Evolutionary conservation across 1,284 basidiomycete genomes (phyloP).

Genomic region (Heterobasidion irregulare): DNA sequence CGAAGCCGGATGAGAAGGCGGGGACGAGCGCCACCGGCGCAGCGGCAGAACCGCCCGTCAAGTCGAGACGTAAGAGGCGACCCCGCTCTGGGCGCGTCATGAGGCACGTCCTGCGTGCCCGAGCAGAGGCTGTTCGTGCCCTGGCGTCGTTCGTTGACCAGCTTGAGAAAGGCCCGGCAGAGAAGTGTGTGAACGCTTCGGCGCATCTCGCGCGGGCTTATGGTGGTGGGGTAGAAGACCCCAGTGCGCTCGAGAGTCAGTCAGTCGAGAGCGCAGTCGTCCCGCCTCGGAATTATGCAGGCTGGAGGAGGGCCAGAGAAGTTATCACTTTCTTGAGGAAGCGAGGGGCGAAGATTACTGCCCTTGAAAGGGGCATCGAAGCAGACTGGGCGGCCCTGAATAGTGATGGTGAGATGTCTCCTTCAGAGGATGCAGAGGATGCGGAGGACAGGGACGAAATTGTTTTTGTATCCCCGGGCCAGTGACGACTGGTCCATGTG

Average conservation of each 20-base stretch:
- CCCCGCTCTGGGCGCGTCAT: conserved; percentile 77
- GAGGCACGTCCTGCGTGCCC: conserved; percentile 76
- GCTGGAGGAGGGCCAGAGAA: conserved; percentile 54
- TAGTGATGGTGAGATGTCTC: conserved; percentile 51
- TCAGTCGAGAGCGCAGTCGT: conserved; percentile 19
- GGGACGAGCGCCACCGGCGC: conserved; percentile 6
- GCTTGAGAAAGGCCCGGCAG: conserved; percentile 39
- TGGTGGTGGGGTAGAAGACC: conserved; percentile 33
- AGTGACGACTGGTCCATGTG: conserved; percentile 20
- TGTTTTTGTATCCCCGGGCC: conserved; percentile 30
- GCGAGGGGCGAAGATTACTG: conserved; percentile 58
- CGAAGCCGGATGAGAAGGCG: conserved; percentile 10
- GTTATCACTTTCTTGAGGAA: conserved; percentile 53
- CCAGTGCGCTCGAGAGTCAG: conserved; percentile 9
- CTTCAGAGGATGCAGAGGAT: conserved; percentile 31
- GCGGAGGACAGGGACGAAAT: conserved; percentile 28
- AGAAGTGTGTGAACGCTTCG: conserved; percentile 46
- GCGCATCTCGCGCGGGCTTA: conserved; percentile 50
- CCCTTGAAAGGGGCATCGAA: conserved; percentile 35
- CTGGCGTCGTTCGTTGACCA: conserved; percentile 65
- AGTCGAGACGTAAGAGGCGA: conserved; percentile 32
- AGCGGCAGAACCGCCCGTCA: conserved; percentile 30
- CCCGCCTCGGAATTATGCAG: conserved; percentile 24
- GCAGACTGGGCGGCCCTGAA: conserved; percentile 57
- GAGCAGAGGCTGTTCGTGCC: conserved; percentile 69